These are phyloP conservation scores for Cyclotella sp. DNA, from an alignment of 108 stramenopile genomes.

Conservation along the genomic window DNA sequence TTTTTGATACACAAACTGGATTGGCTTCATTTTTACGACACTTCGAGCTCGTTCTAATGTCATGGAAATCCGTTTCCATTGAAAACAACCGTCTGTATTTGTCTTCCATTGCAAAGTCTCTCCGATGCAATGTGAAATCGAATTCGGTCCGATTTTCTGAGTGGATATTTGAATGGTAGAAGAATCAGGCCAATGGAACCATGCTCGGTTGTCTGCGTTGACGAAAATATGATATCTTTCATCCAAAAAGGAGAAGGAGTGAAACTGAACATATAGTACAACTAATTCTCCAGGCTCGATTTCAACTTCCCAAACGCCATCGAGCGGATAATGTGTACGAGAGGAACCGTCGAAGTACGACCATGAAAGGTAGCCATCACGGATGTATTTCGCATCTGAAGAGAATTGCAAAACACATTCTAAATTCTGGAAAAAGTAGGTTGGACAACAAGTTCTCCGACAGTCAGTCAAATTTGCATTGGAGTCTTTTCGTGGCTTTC, in stretches of 20 bases:
- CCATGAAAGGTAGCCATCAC: constrained; percentile 51
- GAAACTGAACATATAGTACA: constrained; percentile 30
- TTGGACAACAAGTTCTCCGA: constrained; percentile 2
- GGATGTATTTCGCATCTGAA: constrained; percentile 55
- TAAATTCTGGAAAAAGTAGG: not conserved
- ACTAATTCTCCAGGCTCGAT: constrained; percentile 17
- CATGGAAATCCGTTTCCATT: constrained; percentile 43
- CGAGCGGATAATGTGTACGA: constrained; percentile 47
- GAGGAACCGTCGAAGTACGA: constrained; percentile 9
- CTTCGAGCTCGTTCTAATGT: not conserved
- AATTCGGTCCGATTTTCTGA: constrained; percentile 39
- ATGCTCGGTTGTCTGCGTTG: constrained; percentile 10
- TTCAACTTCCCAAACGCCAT: constrained; percentile 61
- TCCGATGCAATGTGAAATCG: constrained; percentile 46
- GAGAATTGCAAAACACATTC: constrained; percentile 62
- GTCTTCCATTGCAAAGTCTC: constrained; percentile 51
- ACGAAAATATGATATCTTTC: constrained; percentile 18
- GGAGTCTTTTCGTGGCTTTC: not conserved
- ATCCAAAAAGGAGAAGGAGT: constrained; percentile 15
- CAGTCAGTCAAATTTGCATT: not conserved
- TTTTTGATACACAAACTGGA: constrained; percentile 22
- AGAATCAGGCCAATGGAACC: constrained; percentile 18
- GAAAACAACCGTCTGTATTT: constrained; percentile 11
- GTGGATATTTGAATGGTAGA: constrained; percentile 28
- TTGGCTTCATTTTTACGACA: constrained; percentile 1